Percentiles rank a stretch among this genome's conserved stretches.
These are phyloP conservation scores for Ascochyta fabae DNA, from an alignment of 2,329 filamentous ascomycete genomes.

Conservation along the genomic window DNA sequence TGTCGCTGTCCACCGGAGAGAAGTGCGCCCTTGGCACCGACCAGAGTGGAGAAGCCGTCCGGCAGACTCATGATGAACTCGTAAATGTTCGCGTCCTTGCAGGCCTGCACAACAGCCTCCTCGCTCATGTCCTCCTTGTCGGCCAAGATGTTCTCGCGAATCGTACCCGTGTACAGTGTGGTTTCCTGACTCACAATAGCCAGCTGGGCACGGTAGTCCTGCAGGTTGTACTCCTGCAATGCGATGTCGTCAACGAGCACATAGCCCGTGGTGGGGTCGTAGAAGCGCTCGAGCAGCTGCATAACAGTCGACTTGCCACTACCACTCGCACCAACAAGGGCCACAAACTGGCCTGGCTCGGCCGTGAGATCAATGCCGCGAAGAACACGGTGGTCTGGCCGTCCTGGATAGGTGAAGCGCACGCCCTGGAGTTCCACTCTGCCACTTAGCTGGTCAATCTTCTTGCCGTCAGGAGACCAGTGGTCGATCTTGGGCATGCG, in stretches of 20 bases:
- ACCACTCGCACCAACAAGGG: conserved; percentile 90
- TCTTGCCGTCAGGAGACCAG: conserved; percentile 47
- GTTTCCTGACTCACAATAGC: conserved; percentile 96
- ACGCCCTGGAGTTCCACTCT: conserved; percentile 89
- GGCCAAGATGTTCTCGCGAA: conserved; percentile 81
- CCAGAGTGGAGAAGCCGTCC: conserved; percentile 83
- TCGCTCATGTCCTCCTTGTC: conserved; percentile 72
- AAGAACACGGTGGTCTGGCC: conserved; percentile 89
- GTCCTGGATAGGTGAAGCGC: conserved; percentile 91
- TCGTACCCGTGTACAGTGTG: conserved; percentile 90
- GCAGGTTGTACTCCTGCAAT: conserved; percentile 77
- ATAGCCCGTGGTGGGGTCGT: conserved; percentile 82
- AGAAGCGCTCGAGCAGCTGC: conserved; percentile 90
- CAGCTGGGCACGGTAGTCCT: conserved; percentile 82
- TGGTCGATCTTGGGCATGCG: conserved; percentile 73
- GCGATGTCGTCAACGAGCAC: conserved; percentile 84
- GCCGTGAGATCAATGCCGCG: conserved; percentile 79
- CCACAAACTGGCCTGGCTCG: conserved; percentile 81
- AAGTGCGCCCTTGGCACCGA: conserved; percentile 78
- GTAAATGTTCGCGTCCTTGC: conserved; percentile 66
- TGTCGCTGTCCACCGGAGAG: conserved; percentile 85
- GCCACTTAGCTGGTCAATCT: conserved; percentile 65
- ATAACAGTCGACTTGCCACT: conserved; percentile 96
- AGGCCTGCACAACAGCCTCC: conserved; percentile 75
- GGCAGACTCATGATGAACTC: conserved; percentile 46